A percentile compares a stretch with the other conserved stretches of the same genome.
Conservation (phyloP, 2,329 filamentous ascomycete species). For the Cercospora sp. region DNA sequence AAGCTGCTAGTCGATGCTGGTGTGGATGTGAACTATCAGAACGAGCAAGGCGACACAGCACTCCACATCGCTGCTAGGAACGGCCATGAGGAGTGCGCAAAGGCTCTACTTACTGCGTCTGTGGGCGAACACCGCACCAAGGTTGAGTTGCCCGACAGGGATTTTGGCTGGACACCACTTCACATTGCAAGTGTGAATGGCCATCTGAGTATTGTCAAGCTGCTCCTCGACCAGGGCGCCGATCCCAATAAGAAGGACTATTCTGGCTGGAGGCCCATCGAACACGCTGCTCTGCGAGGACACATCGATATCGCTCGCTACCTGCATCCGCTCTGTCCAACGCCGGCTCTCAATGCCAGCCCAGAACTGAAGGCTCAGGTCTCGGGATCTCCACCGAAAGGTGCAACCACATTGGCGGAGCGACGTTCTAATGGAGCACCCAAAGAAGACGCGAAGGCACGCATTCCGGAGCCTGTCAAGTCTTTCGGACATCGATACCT, state of each 20-base stretch:
- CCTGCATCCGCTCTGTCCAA: constrained; percentile 60
- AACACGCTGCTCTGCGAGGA: constrained; percentile 87
- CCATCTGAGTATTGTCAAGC: constrained; percentile 69
- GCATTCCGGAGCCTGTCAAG: constrained; percentile 75
- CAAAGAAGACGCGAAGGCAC: constrained; percentile 40
- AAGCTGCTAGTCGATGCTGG: constrained; percentile 84
- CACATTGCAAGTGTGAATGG: constrained; percentile 92
- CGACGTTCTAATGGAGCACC: constrained; percentile 43
- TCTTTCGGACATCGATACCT: constrained; percentile 95
- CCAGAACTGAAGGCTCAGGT: constrained; percentile 30
- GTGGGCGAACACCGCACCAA: constrained; percentile 70
- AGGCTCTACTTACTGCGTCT: constrained; percentile 67
- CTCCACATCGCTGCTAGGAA: constrained; percentile 89
- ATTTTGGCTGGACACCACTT: constrained; percentile 92
- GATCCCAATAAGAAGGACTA: constrained; percentile 73
- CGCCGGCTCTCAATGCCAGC: constrained; percentile 36
- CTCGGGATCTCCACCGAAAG: constrained; percentile 30
- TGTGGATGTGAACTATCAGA: constrained; percentile 90
- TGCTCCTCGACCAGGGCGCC: constrained; percentile 76
- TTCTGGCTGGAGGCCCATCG: constrained; percentile 90
- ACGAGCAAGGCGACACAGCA: constrained; percentile 85
- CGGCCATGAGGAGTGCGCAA: constrained; percentile 78
- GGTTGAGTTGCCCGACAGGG: constrained; percentile 74
- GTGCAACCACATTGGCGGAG: constrained; percentile 57
- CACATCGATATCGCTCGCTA: constrained; percentile 77